phyloP scores from a whole-genome alignment of 2,329 filamentous ascomycete genomes.

The Botrytis pseudocinerea region DNA sequence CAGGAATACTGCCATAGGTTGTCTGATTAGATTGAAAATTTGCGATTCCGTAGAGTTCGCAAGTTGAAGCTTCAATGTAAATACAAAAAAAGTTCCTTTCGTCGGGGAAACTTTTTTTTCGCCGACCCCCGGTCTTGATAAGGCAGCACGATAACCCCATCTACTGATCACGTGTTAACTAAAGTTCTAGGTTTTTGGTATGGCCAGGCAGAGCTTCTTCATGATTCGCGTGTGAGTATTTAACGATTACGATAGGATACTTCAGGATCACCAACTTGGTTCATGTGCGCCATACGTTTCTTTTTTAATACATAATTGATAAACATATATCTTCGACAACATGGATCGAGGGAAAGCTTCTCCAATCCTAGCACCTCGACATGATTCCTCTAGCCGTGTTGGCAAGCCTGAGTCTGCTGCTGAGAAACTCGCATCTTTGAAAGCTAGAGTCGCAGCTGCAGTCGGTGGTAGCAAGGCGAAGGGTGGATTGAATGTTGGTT shows the following conservation, averaged over 20 bases:
- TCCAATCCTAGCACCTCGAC: constrained; percentile 56
- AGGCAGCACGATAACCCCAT: constrained; percentile 8
- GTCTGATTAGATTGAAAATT: constrained; percentile 9
- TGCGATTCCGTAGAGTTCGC: constrained; percentile 4
- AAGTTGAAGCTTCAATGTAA: constrained; percentile 18
- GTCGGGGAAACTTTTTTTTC: constrained; percentile 22
- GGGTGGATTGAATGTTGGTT: constrained; percentile 47
- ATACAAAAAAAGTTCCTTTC: constrained; percentile 21
- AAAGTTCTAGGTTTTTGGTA: constrained; percentile 6
- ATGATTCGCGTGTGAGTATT: neutral
- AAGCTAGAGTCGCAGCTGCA: constrained; percentile 76
- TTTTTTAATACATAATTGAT: neutral
- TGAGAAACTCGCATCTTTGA: constrained; percentile 73
- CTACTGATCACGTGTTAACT: neutral
- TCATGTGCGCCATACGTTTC: neutral
- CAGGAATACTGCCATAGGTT: constrained; percentile 23
- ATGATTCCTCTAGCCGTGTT: constrained; percentile 55
- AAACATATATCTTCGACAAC: neutral
- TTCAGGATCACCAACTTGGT: neutral
- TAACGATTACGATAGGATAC: neutral
- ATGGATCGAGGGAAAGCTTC: constrained; percentile 56
- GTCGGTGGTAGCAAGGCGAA: constrained; percentile 56
- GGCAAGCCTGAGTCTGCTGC: constrained; percentile 59
- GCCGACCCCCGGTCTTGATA: constrained; percentile 20
- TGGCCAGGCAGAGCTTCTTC: neutral